phyloP scores from a whole-genome alignment of 768 basidiomycete genomes.

The Dacryopinax spathularia region DNA sequence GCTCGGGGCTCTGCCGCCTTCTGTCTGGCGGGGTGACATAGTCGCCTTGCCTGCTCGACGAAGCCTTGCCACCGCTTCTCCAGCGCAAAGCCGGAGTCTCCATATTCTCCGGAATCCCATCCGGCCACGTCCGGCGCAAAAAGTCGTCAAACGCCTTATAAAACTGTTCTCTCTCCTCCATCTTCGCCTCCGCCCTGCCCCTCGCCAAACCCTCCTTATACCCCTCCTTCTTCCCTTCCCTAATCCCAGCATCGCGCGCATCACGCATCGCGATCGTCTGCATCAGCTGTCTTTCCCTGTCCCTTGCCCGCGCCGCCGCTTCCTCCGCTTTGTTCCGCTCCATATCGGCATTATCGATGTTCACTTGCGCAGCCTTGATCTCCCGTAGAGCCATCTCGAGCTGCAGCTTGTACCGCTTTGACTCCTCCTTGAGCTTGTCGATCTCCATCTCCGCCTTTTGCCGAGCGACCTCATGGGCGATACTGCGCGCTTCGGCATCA shows the following conservation, averaged over 20 bases:
- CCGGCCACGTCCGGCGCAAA: neutral
- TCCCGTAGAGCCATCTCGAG: conserved; percentile 54
- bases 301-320: conserved; percentile 42
- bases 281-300: conserved; percentile 39
- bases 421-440: conserved; percentile 37
- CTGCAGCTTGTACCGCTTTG: conserved; percentile 47
- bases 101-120: neutral
- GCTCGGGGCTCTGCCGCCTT: neutral
- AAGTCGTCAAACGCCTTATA: neutral
- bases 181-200: conserved; percentile 29
- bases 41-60: neutral
- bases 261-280: conserved; percentile 39
- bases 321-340: conserved; percentile 50
- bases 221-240: conserved; percentile 42
- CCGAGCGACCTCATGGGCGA: conserved; percentile 44
- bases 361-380: conserved; percentile 50
- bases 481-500: conserved; percentile 40
- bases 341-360: conserved; percentile 43
- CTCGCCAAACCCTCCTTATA: conserved; percentile 18
- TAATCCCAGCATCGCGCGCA: conserved; percentile 52
- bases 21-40: neutral
- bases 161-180: neutral
- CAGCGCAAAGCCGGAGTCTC: neutral
- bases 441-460: conserved; percentile 42
- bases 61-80: neutral